A percentile compares a stretch with the other conserved stretches of the same genome.
These are phyloP conservation scores for Didymella segeticola DNA, from an alignment of 2,329 filamentous ascomycete species.

Conservation along the genomic window DNA sequence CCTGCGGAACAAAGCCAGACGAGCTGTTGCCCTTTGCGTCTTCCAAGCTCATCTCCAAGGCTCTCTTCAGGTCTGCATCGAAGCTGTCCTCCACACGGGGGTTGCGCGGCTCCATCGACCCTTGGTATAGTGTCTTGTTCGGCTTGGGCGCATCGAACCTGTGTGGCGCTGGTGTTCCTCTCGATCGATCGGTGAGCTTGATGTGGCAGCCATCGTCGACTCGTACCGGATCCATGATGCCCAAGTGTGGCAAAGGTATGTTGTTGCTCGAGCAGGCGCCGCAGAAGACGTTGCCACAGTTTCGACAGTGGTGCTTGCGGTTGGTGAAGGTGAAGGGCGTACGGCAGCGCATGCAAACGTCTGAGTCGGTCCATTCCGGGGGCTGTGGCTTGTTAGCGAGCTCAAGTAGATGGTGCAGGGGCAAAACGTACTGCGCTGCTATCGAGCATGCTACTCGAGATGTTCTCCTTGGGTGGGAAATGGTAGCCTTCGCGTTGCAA, in stretches of 20 bases:
- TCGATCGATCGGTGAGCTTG: slow-evolving; percentile 79
- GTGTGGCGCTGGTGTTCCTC: slow-evolving; percentile 51
- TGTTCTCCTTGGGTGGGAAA: slow-evolving; percentile 85
- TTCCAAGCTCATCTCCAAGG: slow-evolving; percentile 95
- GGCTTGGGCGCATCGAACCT: slow-evolving; percentile 57
- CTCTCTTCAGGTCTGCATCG: slow-evolving; percentile 92
- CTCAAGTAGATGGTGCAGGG: neutral
- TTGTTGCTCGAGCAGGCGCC: slow-evolving; percentile 91
- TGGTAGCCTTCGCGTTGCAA: slow-evolving; percentile 85
- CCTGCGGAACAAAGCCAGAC: slow-evolving; percentile 73
- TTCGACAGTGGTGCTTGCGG: slow-evolving; percentile 96
- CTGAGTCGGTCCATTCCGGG: slow-evolving; percentile 96
- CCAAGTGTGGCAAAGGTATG: slow-evolving; percentile 87
- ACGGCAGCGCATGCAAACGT: slow-evolving; percentile 97
- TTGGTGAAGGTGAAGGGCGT: slow-evolving; percentile 97
- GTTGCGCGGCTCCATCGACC: slow-evolving; percentile 86
- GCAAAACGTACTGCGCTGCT: slow-evolving; percentile 79
- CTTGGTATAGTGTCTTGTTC: slow-evolving; percentile 68
- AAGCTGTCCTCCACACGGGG: slow-evolving; percentile 89
- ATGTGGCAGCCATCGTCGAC: slow-evolving; percentile 96
- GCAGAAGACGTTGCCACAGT: slow-evolving; percentile 97
- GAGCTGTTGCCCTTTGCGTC: slow-evolving; percentile 80
- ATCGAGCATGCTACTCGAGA: slow-evolving; percentile 97
- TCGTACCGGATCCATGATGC: slow-evolving; percentile 87
- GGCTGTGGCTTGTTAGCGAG: slow-evolving; percentile 62